Base-by-base conservation (phyloP, 2,329 filamentous ascomycete genomes). In the Colletotrichum higginsianum region DNA sequence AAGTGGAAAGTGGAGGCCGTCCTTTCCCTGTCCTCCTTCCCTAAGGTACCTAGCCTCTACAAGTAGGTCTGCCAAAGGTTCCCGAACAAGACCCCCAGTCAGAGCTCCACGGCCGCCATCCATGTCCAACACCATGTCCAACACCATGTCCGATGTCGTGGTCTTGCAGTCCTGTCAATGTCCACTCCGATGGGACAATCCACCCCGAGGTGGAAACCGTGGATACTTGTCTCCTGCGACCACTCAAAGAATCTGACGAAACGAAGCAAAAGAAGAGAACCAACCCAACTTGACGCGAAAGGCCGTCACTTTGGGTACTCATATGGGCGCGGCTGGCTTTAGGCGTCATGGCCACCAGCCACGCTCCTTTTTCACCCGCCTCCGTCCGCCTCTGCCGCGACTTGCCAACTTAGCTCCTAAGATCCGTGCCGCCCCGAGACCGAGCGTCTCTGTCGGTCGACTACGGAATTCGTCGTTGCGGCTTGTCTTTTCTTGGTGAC, bases 131-230 rank as follows among this genome's bases (percentile, higher is more conserved):
- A 67, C 67, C 42, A 30, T 9, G 26, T 47, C 67, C 26, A 23
- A 26, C 38, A 63, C 61, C 47, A 44, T 63, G 61, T 55, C 53
- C 52, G 35, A 63, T 64, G 58, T 68, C 69, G 69, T 60, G 65
- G 69, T 68, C 69, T 52, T 52, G 61, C 61, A 30, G 12, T 55
- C 38, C 55, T 46, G 58, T 42, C 69, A 53, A 72, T 46, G 58
- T 47, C 69, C 58, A 72, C 58, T 72, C 60, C 12, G 60, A 69
- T 64, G 69, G 65, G 23, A 69, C 66, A 68, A 53, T 61, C 65
- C 69, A 69, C 69, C 15, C 35, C 58, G 23, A n/a, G 46, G 65
- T 69, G 65, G 65, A 7, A 55, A 68, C 47, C 30, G 53, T 60
- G 69, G 65, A 50, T 52, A 15, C 57, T 55, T 30, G 23, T 26